Percentiles rank a stretch among this genome's conserved stretches.
These are phyloP conservation scores for Populus hybrid DNA, from an alignment of 441 rosid species.

Conservation along the genomic window DNA sequence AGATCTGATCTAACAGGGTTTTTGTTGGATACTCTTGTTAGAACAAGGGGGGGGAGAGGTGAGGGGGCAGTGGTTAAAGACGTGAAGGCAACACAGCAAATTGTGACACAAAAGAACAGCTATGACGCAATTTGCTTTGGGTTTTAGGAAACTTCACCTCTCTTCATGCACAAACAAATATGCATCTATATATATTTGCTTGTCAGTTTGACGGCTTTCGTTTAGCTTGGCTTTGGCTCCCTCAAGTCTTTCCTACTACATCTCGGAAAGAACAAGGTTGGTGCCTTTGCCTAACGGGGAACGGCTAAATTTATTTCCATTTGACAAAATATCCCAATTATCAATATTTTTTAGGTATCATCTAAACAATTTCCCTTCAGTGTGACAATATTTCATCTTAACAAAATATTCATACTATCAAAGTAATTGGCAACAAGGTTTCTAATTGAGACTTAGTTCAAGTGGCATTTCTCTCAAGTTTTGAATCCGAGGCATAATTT, in stretches of 20 bases:
- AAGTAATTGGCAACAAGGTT: too few relatives aligned
- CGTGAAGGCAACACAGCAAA: neutral
- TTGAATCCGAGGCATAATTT: too few relatives aligned
- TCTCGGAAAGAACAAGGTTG: neutral
- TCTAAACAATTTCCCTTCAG: too few relatives aligned
- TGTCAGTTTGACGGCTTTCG: neutral
- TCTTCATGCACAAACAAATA: neutral
- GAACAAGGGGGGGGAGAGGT: neutral
- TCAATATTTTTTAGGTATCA: too few relatives aligned
- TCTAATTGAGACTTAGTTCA: too few relatives aligned
- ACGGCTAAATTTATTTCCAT: neutral
- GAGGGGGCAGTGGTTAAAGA: neutral
- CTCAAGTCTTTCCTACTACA: neutral
- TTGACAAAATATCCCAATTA: neutral
- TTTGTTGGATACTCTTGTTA: neutral
- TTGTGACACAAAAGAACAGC: neutral
- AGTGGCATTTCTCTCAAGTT: too few relatives aligned
- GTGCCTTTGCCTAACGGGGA: neutral
- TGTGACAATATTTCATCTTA: too few relatives aligned
- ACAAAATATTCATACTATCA: too few relatives aligned
- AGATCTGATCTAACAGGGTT: neutral
- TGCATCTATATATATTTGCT: neutral
- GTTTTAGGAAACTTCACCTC: slow-evolving; percentile 1
- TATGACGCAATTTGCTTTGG: neutral
- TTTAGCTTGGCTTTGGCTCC: neutral